These are phyloP conservation scores for Rhizophlyctis rosea DNA, from an alignment of 192 early-diverging fungal species.

Conservation along the genomic window DNA sequence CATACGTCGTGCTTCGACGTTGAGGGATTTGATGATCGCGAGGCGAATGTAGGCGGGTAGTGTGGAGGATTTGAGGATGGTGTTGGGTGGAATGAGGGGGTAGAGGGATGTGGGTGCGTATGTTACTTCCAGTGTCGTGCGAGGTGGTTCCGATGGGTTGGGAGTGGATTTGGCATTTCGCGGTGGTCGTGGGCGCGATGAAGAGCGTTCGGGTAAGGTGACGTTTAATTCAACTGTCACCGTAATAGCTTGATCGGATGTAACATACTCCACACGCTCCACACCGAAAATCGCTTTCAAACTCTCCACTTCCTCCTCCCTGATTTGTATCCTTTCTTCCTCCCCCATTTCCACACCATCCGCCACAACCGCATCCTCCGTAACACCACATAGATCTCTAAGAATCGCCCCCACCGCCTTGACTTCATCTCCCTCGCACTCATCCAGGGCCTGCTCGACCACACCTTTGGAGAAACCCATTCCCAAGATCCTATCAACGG, in stretches of 20 bases:
- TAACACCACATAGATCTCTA: conserved; percentile 36
- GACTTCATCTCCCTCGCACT: conserved; percentile 44
- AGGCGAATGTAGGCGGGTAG: conserved; percentile 67
- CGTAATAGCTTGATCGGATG: conserved; percentile 23
- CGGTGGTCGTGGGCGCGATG: conserved; percentile 28
- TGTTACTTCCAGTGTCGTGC: background rate
- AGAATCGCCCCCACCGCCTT: conserved; percentile 53
- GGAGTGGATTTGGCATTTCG: background rate
- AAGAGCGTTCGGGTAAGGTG: background rate
- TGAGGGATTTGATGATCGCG: conserved; percentile 27
- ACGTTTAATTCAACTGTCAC: background rate
- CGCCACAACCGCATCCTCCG: conserved; percentile 27
- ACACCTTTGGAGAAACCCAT: conserved; percentile 56
- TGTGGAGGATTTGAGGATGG: conserved; percentile 61
- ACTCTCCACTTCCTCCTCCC: conserved; percentile 61
- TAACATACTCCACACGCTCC: no score
- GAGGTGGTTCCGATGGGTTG: background rate
- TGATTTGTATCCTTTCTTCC: conserved; percentile 44
- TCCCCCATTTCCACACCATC: conserved; percentile 53
- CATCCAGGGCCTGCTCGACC: conserved; percentile 47
- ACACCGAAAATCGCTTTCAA: conserved; percentile 69
- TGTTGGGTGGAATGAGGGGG: conserved; percentile 59
- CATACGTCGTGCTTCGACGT: conserved; percentile 11
- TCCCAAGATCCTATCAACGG: conserved; percentile 53
- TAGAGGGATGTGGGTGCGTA: conserved; percentile 46